Evolutionary conservation across 108 stramenopile genomes (phyloP).

Genomic region (Cyclotella sp.): DNA sequence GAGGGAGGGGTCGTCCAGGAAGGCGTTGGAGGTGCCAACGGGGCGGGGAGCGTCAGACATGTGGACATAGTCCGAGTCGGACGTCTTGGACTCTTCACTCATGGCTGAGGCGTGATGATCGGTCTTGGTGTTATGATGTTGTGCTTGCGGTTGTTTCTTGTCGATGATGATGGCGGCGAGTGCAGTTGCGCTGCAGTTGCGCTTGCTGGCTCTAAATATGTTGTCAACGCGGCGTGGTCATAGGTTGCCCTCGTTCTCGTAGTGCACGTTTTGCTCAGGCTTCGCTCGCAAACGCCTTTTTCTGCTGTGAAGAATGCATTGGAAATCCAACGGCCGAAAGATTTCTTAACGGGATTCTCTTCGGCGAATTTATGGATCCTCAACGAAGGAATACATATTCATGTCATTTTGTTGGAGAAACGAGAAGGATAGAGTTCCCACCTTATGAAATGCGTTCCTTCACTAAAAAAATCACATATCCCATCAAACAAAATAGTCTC

Average conservation of each 20-base stretch:
- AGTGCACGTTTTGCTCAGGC: too few relatives aligned
- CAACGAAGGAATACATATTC: neutral
- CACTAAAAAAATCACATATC: too few relatives aligned
- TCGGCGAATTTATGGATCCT: neutral
- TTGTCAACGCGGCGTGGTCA: too few relatives aligned
- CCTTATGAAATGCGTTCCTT: too few relatives aligned
- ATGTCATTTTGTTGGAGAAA: neutral
- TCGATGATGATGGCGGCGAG: neutral
- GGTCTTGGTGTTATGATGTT: neutral
- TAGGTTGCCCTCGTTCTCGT: neutral
- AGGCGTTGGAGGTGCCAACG: conserved; percentile 11
- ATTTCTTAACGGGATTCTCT: neutral
- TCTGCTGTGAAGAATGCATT: neutral
- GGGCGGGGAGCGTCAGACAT: conserved; percentile 60
- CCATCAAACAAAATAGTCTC: too few relatives aligned
- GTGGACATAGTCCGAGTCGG: conserved; percentile 88
- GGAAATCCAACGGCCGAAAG: neutral
- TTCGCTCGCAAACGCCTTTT: too few relatives aligned
- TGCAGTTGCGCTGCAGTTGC: too few relatives aligned
- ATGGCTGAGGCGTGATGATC: conserved; percentile 46
- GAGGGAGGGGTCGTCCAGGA: conserved; percentile 82
- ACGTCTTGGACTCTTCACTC: conserved; percentile 89
- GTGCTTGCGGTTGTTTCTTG: neutral
- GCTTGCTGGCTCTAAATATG: too few relatives aligned
- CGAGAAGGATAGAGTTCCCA: too few relatives aligned